These are phyloP conservation scores for Phytophthora ohioensis DNA, from an alignment of 352 stramenopile genomes.

Conservation along the genomic window DNA sequence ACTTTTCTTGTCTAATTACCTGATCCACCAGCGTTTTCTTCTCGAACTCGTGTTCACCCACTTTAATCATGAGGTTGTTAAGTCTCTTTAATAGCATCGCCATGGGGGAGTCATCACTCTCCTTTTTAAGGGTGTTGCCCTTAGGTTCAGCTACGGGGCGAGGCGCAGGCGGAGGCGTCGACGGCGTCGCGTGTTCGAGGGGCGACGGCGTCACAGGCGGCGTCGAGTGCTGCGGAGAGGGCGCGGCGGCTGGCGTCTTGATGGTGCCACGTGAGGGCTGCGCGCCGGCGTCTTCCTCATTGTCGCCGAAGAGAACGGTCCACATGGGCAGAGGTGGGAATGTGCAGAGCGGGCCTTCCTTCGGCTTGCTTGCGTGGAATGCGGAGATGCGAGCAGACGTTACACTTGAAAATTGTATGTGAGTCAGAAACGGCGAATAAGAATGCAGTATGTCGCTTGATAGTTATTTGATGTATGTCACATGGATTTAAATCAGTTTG, in stretches of 20 bases:
- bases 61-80: constrained; percentile 87
- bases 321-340: constrained; percentile 44
- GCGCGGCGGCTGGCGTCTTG: constrained; percentile 16
- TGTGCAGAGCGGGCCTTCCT: constrained; percentile 15
- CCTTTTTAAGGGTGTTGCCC: constrained; percentile 36
- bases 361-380: constrained; percentile 35
- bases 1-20: constrained; percentile 26
- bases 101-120: constrained; percentile 58
- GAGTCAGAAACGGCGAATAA: neutral
- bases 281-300: constrained; percentile 34
- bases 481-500: neutral
- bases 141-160: constrained; percentile 1
- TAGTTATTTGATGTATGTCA: neutral
- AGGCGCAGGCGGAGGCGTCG: constrained; percentile 31
- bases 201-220: constrained; percentile 48
- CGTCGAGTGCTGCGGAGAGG: constrained; percentile 39
- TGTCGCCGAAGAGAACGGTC: constrained; percentile 70
- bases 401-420: constrained; percentile 14
- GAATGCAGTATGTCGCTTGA: neutral
- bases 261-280: constrained; percentile 14
- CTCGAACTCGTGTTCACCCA: constrained; percentile 88
- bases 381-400: constrained; percentile 10
- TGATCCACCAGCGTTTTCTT: constrained; percentile 86
- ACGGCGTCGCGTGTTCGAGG: constrained; percentile 27
- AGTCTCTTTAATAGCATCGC: constrained; percentile 81